Evolutionary conservation across 208 protist genomes (phyloP), one percentile per base, ranked within the genome.

Genomic region (Wallacemonas sp.): DNA sequence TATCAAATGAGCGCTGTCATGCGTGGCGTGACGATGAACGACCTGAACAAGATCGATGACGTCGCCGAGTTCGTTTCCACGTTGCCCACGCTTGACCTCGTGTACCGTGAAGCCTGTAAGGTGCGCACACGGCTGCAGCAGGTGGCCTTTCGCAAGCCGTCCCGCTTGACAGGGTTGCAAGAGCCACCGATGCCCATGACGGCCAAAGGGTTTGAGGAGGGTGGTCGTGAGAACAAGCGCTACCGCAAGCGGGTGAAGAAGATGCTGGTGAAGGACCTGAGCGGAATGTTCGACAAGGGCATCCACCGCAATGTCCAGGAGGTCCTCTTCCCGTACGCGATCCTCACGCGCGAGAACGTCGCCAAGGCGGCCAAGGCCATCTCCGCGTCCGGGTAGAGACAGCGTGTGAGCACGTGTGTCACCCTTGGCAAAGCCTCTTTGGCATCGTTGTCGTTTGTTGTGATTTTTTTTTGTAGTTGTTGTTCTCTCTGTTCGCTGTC

Each of bases 31-130:
- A 97, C 93, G 0, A 80, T 87, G 47, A 96, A 97, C 64, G 93
- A 97, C 34, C 72, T 90, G 54, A 92, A 84, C 66, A 97, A 97
- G 70, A 92, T 95, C 19, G 88, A 92, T 19, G 82, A 94, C 56
- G 75, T 87, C 17, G 73, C 77, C 1, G 44, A 73, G 9, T 93
- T 90, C 60, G 62, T 96, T 17, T 59, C 61, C 31, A 38, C 65
- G 41, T 73, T 90, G 1, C 75, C 82, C 12, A 79, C 82, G 19
- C 49, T 89, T 24, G 65, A 80, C 1, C 62, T 77, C 28, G 83
- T 96, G 2, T 90, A 89, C 54, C 62, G 65, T n/a, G 85, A 94
- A 66, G 86, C 86, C 2, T 42, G 44, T 27, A 72, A 79, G 54
- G 73, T 93, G 45, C 66, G 70, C n/a, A 28, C 61, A 15, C 70